phyloP scores from a whole-genome alignment of 2,329 filamentous ascomycete genomes.

The Botryotinia convoluta region DNA sequence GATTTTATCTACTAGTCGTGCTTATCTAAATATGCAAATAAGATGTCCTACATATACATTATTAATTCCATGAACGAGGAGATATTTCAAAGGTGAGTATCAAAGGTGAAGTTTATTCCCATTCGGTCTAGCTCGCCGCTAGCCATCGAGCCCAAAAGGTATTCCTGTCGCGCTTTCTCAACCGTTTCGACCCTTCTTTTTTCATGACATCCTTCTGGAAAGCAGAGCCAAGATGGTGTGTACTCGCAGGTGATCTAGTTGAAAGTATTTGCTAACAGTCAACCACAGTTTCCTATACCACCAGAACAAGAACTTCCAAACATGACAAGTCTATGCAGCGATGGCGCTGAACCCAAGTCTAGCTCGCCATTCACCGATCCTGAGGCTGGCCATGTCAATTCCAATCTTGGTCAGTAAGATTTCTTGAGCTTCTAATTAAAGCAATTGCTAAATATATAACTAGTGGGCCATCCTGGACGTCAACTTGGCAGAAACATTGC shows the following conservation, averaged over 20 bases:
- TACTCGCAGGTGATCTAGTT: rapidly evolving
- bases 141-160: not conserved
- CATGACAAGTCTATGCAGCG: not conserved
- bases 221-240: not conserved
- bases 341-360: not conserved
- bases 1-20: not conserved
- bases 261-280: not conserved
- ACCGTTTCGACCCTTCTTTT: not conserved
- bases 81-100: not conserved
- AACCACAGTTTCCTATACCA: rapidly evolving
- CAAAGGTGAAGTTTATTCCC: not conserved
- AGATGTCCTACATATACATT: not conserved
- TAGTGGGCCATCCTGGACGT: not conserved
- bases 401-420: not conserved
- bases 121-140: not conserved
- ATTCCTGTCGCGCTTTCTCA: not conserved
- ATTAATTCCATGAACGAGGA: too few species aligned
- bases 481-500: not conserved
- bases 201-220: rapidly evolving
- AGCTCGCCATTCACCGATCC: rapidly evolving
- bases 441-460: rapidly evolving
- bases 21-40: not conserved
- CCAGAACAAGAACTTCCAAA: not conserved
- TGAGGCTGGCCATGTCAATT: rapidly evolving
- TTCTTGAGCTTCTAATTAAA: rapidly evolving